Evolutionary conservation across 148 eudicot species (phyloP), one percentile per base, ranked within the genome.

Genomic region (Nepenthes gracilis): DNA sequence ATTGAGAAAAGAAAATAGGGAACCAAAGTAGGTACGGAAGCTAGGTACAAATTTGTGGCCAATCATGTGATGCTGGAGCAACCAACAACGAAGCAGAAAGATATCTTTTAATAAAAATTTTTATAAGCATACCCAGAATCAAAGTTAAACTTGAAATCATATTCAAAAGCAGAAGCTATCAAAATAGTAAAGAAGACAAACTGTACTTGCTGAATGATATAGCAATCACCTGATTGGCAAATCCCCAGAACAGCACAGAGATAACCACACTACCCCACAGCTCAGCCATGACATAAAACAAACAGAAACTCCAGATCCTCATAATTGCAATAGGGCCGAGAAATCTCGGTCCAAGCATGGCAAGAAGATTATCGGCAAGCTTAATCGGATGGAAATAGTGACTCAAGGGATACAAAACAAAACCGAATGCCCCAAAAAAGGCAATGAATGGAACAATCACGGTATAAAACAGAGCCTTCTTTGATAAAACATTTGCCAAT

Each of bases 251-350:
- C 69, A 94, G 90, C 55, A 94, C 99, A 12, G 99, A 94, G 65
- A 94, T 61, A 33, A 94, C 99, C 35, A 94, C 99, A 78, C 99
- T 94, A 0, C 99, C 99, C 99, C 99, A 94, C 66, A 94, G 95
- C 80, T 94, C 99, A 78, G 99, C 99, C 99, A 94, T 94, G 63
- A 94, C 99, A 89, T 94, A 94, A 64, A 94, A 94, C 85, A 94
- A 77, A 77, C 99, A 94, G 67, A 94, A 94, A 73, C 99, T 94
- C 99, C 99, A 94, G 9, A 94, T 89, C 90, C 99, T 94, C 67
- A 94, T 10, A 68, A 94, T 94, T 1, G 99, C 97, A 65, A 94
- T 95, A 0, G 99, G 99, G 9, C 99, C 97, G 6, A 86, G 83
- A 71, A 94, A 94, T 63, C 99, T 80, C 5, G 99, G 90, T 45